These are phyloP conservation scores for Globisporangium acanthophoron DNA, from an alignment of 352 stramenopile species.

Conservation along the genomic window DNA sequence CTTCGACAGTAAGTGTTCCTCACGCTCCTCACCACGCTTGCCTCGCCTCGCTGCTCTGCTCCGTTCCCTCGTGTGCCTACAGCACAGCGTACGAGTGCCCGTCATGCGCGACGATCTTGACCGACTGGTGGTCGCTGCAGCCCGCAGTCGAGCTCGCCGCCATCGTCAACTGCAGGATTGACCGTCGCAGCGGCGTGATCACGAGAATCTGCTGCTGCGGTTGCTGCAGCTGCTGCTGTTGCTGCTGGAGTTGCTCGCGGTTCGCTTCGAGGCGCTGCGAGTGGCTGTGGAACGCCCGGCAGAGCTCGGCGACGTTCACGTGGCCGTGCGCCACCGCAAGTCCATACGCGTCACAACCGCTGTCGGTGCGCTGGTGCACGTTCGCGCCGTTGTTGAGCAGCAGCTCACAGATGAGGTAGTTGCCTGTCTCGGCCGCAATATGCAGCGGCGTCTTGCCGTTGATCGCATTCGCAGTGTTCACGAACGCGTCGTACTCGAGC, in stretches of 20 bases:
- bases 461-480: slow-evolving; percentile 43
- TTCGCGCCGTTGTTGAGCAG: slow-evolving; percentile 23
- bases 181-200: slow-evolving; percentile 6
- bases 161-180: slow-evolving; percentile 12
- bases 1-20: too few species aligned
- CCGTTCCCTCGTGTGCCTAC: neutral
- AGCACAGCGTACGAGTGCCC: slow-evolving; percentile 14
- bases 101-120: slow-evolving; percentile 14
- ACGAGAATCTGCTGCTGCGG: slow-evolving; percentile 5
- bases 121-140: slow-evolving; percentile 8
- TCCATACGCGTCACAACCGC: slow-evolving; percentile 11
- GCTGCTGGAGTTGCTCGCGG: slow-evolving; percentile 6
- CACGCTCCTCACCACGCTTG: neutral
- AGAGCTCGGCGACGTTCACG: slow-evolving; percentile 15
- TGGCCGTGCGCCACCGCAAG: slow-evolving; percentile 10
- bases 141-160: slow-evolving; percentile 12
- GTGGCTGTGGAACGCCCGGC: slow-evolving; percentile 12
- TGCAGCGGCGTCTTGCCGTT: slow-evolving; percentile 55
- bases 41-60: neutral
- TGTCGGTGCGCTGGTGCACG: slow-evolving; percentile 12
- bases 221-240: slow-evolving; percentile 2
- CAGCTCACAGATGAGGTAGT: slow-evolving; percentile 40
- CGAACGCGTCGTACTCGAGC: slow-evolving; percentile 36
- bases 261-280: slow-evolving; percentile 3
- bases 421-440: slow-evolving; percentile 46